Conservation (phyloP, 176 grass and related monocot genomes). For the Urochloa ruziziensis region DNA sequence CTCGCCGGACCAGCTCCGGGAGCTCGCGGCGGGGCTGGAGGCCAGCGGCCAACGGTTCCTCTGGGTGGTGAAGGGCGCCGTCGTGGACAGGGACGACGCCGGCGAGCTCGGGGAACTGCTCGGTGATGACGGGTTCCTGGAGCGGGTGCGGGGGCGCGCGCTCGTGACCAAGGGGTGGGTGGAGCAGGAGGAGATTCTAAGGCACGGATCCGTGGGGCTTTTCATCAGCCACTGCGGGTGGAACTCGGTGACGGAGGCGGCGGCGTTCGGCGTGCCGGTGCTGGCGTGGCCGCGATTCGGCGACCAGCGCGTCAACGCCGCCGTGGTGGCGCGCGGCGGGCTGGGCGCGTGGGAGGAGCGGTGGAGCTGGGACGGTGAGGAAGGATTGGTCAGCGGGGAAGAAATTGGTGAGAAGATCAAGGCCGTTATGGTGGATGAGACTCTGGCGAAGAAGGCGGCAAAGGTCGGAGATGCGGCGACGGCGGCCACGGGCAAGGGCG, state of each 20-base stretch:
- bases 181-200: conserved; percentile 59
- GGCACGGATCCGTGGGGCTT: conserved; percentile 35
- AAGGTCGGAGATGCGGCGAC: conserved; percentile 6
- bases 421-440: conserved; percentile 21
- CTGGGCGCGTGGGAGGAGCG: conserved; percentile 42
- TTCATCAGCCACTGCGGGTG: conserved; percentile 72
- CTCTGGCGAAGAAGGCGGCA: background rate
- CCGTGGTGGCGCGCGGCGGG: conserved; percentile 27
- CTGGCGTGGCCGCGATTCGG: conserved; percentile 54
- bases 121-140: conserved; percentile 44
- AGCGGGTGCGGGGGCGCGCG: conserved; percentile 39
- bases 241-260: conserved; percentile 66
- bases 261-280: conserved; percentile 41
- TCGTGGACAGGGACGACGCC: conserved; percentile 50
- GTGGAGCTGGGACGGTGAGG: conserved; percentile 74
- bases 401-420: conserved; percentile 36
- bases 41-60: conserved; percentile 58
- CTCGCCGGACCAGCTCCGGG: conserved; percentile 37
- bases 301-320: conserved; percentile 63
- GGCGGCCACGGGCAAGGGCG: conserved; percentile 8
- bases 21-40: conserved; percentile 63
- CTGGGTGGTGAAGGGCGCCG: conserved; percentile 66
- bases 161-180: conserved; percentile 69
- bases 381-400: conserved; percentile 15
- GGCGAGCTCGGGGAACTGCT: conserved; percentile 39